Evolutionary conservation across 768 basidiomycete genomes (phyloP), one percentile per base, ranked within the genome.

Genomic region (Rhodosporidiobolus odoratus): DNA sequence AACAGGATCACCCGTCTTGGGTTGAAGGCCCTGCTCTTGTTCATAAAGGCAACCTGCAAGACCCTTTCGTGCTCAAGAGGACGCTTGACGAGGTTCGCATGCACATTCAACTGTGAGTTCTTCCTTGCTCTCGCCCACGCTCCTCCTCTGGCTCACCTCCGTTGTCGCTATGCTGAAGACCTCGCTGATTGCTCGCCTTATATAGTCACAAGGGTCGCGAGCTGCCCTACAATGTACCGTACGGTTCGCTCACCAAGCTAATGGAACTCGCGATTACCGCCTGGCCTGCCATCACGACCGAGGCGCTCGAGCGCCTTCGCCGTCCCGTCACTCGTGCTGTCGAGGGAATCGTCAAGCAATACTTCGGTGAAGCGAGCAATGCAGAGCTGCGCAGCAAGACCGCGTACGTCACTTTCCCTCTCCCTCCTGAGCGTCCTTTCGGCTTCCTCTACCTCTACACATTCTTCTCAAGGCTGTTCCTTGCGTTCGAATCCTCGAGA

Each of bases 141-240:
- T 53, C n/a, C 47, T 15, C 52, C 34, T 43, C 23, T 58, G 57
- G 25, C 45, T 23, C 3, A 32, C 38, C 58, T n/a, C n/a, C n/a
- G n/a, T n/a, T n/a, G n/a, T n/a, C n/a, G n/a, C n/a, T n/a, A n/a
- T n/a, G n/a, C n/a, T n/a, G n/a, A n/a, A n/a, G n/a, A n/a, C n/a
- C n/a, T n/a, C n/a, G n/a, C n/a, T 10, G 21, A 43, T 43, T 43
- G 21, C 43, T 37, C 17, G 10, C 23, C 34, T 45, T 13, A n/a
- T 16, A 9, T 64, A 83, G 82, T 27, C 80, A 79, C 15, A 79
- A 80, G 37, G 80, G 80, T 3, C 76, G 81, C 41, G 83, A 83
- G 62, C 32, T 56, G 9, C 54, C 54, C 32, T 19, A 4, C 16
- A 34, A 16, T 21, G 37, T 23, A 4, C 54, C 54, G 9, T 56